Conservation (phyloP, 83 land plant genomes). For the Picea engelmannii region DNA sequence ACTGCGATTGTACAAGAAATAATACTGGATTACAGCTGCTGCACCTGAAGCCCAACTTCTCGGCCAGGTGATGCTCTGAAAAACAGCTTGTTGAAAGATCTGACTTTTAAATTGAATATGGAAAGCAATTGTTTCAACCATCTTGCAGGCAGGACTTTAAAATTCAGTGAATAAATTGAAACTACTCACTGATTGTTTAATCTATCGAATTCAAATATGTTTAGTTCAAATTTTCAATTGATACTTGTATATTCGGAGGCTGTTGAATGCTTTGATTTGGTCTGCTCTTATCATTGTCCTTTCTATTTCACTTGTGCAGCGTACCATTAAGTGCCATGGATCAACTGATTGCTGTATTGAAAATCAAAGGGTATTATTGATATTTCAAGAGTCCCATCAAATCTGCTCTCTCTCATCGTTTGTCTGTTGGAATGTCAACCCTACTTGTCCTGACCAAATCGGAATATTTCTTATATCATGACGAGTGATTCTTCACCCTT, state of each 20-base stretch:
- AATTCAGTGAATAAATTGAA: not conserved
- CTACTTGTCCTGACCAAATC: not conserved
- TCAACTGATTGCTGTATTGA: not conserved
- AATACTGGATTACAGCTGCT: not conserved
- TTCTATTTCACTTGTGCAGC: not conserved
- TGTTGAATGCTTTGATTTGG: not conserved
- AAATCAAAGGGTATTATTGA: not conserved
- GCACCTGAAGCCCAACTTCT: not conserved
- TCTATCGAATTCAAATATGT: too few relatives aligned
- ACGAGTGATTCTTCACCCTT: not conserved
- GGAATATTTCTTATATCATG: not conserved
- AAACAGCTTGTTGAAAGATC: not conserved
- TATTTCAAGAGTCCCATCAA: not conserved
- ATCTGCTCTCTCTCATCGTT: not conserved
- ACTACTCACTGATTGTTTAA: not conserved
- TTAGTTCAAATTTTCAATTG: too few relatives aligned
- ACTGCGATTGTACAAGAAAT: not conserved
- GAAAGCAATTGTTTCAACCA: not conserved
- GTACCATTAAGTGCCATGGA: not conserved
- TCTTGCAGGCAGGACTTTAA: not conserved
- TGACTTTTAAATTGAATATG: not conserved
- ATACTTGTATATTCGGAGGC: not conserved
- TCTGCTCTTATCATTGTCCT: not conserved
- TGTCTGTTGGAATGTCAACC: not conserved
- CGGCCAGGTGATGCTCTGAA: not conserved